Percentiles rank a stretch among this genome's conserved stretches.
Evolutionary conservation across 108 stramenopile species (phyloP).

Genomic region (Schizochytrium sp.): DNA sequence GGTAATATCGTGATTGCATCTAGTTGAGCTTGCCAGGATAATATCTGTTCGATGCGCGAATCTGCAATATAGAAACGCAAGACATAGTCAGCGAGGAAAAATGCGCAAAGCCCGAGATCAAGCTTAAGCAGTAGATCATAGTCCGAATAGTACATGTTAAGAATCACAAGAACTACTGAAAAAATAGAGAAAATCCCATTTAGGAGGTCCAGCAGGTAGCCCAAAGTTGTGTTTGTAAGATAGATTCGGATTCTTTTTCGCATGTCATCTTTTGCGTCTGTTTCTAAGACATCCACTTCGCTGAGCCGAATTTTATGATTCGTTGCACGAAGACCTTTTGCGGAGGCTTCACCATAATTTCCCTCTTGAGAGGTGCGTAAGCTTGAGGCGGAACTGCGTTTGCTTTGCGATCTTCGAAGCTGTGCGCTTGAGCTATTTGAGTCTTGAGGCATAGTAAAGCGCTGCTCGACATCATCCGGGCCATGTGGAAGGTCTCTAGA

Average conservation of each 20-base stretch:
- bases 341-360: too few relatives aligned
- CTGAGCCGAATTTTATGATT: background rate
- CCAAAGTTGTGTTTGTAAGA: background rate
- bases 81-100: slow-evolving; percentile 49
- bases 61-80: slow-evolving; percentile 49
- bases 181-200: slow-evolving; percentile 35
- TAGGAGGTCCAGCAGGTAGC: slow-evolving; percentile 18
- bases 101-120: slow-evolving; percentile 31
- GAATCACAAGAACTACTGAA: slow-evolving; percentile 7
- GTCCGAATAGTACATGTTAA: background rate
- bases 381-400: too few relatives aligned
- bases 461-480: too few relatives aligned
- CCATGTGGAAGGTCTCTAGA: too few relatives aligned
- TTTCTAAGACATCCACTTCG: background rate
- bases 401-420: too few relatives aligned
- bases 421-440: too few relatives aligned
- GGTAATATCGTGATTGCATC: slow-evolving; percentile 51
- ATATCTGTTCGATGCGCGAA: background rate
- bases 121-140: too few relatives aligned
- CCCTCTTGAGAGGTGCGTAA: too few relatives aligned
- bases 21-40: slow-evolving; percentile 20
- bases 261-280: background rate
- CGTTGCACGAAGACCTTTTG: background rate
- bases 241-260: slow-evolving; percentile 21
- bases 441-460: too few relatives aligned